These are phyloP conservation scores for Suhomyces bokatorum DNA, from an alignment of 1,139 yeast genomes.

Conservation along the genomic window DNA sequence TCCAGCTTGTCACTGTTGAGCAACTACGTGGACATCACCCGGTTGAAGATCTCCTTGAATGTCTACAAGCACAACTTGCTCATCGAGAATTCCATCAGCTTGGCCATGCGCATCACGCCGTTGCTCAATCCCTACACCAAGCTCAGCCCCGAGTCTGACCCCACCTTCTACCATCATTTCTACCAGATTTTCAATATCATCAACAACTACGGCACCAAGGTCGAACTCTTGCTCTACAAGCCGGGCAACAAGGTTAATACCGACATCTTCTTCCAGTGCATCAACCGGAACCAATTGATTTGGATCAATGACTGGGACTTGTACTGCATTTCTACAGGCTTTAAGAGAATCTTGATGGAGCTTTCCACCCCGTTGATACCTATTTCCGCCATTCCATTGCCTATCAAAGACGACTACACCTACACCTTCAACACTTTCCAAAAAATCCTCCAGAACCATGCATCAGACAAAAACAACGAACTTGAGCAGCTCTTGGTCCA, in stretches of 20 bases:
- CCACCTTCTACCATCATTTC: slow-evolving; percentile 43
- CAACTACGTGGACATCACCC: slow-evolving; percentile 67
- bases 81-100: slow-evolving; percentile 23
- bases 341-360: slow-evolving; percentile 48
- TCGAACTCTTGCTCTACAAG: slow-evolving; percentile 53
- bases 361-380: slow-evolving; percentile 49
- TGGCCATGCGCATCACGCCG: slow-evolving; percentile 23
- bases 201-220: slow-evolving; percentile 41
- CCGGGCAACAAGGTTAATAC: slow-evolving; percentile 59
- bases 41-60: slow-evolving; percentile 71
- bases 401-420: slow-evolving; percentile 46
- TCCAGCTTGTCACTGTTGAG: slow-evolving; percentile 63
- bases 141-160: slow-evolving; percentile 25
- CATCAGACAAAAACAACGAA: slow-evolving; percentile 9
- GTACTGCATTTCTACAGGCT: slow-evolving; percentile 56
- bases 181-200: slow-evolving; percentile 53
- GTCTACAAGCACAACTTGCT: slow-evolving; percentile 55
- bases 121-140: slow-evolving; percentile 27
- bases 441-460: slow-evolving; percentile 24
- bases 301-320: slow-evolving; percentile 68
- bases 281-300: slow-evolving; percentile 53
- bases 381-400: slow-evolving; percentile 42
- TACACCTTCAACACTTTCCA: slow-evolving; percentile 40
- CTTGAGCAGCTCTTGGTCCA: slow-evolving; percentile 36
- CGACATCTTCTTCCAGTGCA: slow-evolving; percentile 52